Evolutionary conservation across 768 basidiomycete genomes (phyloP), one percentile per base, ranked within the genome.

Genomic region (Tricholomella constricta): DNA sequence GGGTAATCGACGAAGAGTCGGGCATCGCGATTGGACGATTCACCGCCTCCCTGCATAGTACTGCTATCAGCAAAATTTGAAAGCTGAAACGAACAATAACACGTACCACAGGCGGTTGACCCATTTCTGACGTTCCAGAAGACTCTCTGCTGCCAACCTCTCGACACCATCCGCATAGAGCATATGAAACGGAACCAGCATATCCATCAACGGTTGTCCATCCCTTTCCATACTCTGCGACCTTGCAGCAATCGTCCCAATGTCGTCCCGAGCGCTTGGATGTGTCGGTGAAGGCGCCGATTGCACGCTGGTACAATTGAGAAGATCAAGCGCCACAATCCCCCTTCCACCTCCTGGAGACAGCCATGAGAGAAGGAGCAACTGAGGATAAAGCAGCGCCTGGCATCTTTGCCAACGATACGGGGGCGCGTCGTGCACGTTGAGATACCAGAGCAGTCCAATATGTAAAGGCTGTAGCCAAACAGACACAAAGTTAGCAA

Each of bases 91-190:
- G 55, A 51, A 19, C 14, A 44, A 32, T n/a, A 36, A 60, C 1
- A 74, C 84, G 43, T 62, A 93, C 94, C 91, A 94, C 49, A 97
- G 81, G 4, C 91, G 82, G 62, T 89, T 90, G 11, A 95, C 92
- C 94, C 94, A 97, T 68, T 88, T 84, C 46, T 92, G 87, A 59
- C 94, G 78, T 66, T 94, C 90, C 52, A 89, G 69, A 6, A 93
- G 79, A 58, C 90, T 94, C 65, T 95, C 94, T n/a, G 91, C 87
- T 5, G 87, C 94, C 22, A 97, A 66, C 7, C 94, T 72, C 66
- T 97, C 94, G 1, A 94, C 85, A 1, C 94, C 94, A 66, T 97
- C 94, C 10, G 81, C 79, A 65, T 97, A 97, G 31, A 94, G 65
- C 75, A 97, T 80, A 65, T 95, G 93, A 71, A 97, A 96, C 0